Base-by-base conservation (phyloP, 2,329 filamentous ascomycete species). In the Pseudogymnoascus sp. region DNA sequence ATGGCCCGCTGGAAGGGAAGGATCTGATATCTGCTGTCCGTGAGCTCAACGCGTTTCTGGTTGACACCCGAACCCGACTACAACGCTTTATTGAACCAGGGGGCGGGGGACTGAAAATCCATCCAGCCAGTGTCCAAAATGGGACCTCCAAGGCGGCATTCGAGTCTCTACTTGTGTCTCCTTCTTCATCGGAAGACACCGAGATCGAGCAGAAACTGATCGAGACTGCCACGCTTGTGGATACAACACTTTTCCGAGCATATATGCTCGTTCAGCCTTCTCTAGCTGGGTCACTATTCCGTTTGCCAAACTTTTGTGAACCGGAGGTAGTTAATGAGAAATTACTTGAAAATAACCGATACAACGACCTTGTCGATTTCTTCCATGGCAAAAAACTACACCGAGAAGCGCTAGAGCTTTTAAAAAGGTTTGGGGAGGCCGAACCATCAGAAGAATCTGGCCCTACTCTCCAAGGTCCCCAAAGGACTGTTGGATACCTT, bases 361-460 rank as follows among this genome's bases (percentile, higher is more conserved):
- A 96, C 75, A 93, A 88, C 60, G 93, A 97, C 75, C 79, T 99
- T 1, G 92, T 99, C n/a, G 93, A 97, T 73, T 99, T 99, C 72
- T 87, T 97, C 68, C 91, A 95, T 70, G 94, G 94, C 66, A 99
- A 99, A 77, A 92, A 89, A 73, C 82, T 97, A 41, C 94, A 99
- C 75, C 85, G 88, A 16, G 87, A 95, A 71, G 93, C 94, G 0
- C 77, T 99, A 16, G 89, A 91, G 67, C 78, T 97, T 30, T 81
- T 99, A 0, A 84, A 85, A 68, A 89, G 87, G 66, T 97, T 97
- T 68, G 93, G 93, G 16, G 83, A 83, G 28, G 79, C 82, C 2
- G 74, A 80, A 28, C 74, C 78, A 63, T 78, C 78, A 8, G 78
- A 82, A 62, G 78, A 81, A 52, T 76, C 76, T 2, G 79, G 81